Conservation (phyloP, 495 filamentous ascomycete species). For the Trichocladium uniseriatum region DNA sequence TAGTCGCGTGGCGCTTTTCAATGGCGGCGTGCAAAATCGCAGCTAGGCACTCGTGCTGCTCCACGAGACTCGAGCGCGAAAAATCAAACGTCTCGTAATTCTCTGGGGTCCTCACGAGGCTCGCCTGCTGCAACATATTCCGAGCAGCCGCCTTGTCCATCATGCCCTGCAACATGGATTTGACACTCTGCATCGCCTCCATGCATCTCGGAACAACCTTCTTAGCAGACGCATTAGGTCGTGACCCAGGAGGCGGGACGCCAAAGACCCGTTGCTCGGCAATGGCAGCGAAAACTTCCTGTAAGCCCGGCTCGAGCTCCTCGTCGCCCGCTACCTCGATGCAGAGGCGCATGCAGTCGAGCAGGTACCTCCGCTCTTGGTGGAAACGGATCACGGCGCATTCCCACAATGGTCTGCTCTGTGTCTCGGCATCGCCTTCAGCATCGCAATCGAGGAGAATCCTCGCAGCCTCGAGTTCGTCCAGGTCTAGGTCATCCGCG, state of each 20-base stretch:
- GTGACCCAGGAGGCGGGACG: constrained; percentile 19
- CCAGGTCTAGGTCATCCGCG: constrained; percentile 78
- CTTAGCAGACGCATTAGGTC: constrained; percentile 5
- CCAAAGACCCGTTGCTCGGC: constrained; percentile 34
- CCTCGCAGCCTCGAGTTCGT: constrained; percentile 74
- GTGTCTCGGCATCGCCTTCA: constrained; percentile 50
- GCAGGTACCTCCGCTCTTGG: constrained; percentile 60
- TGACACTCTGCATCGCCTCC: constrained; percentile 60
- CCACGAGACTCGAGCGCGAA: constrained; percentile 59
- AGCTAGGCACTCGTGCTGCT: constrained; percentile 84
- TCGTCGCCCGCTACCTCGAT: constrained; percentile 55
- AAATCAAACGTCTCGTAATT: constrained; percentile 63
- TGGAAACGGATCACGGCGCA: constrained; percentile 80
- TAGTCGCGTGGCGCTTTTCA: constrained; percentile 56
- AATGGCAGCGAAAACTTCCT: constrained; percentile 29
- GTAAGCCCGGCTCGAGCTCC: constrained; percentile 28
- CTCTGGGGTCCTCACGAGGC: constrained; percentile 51
- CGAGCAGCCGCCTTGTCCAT: constrained; percentile 61
- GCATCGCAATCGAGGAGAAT: constrained; percentile 61
- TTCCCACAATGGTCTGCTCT: constrained; percentile 60
- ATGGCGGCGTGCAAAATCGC: constrained; percentile 66
- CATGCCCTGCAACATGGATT: constrained; percentile 60
- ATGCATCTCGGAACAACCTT: constrained; percentile 61
- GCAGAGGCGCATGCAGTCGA: constrained; percentile 73
- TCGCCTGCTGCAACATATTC: constrained; percentile 54